phyloP scores from a whole-genome alignment of 116 monocot species.

The Zostera marina region DNA sequence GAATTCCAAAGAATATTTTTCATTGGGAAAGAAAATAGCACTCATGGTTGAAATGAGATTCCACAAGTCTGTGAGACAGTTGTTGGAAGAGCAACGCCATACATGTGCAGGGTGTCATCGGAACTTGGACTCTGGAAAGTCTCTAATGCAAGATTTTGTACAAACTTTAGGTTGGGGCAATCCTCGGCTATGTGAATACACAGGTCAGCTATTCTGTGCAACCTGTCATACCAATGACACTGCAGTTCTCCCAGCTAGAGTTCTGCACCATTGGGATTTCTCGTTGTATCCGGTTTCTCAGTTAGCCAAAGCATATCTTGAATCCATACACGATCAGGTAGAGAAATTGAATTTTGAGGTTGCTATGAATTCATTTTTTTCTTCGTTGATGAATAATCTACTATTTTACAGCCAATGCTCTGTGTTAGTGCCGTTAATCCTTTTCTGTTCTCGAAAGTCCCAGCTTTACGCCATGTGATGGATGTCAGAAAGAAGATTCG shows the following conservation, averaged over 20 bases:
- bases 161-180: conserved; percentile 58
- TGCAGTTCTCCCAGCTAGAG: conserved; percentile 72
- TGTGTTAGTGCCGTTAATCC: conserved; percentile 98
- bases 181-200: conserved; percentile 75
- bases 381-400: background rate
- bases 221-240: conserved; percentile 78
- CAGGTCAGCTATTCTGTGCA: conserved; percentile 77
- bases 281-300: conserved; percentile 84
- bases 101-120: conserved; percentile 76
- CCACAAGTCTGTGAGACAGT: conserved; percentile 49
- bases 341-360: background rate
- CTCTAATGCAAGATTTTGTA: conserved; percentile 45
- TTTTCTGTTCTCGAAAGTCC: conserved; percentile 83
- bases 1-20: conserved; percentile 7
- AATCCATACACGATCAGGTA: conserved; percentile 93
- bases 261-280: conserved; percentile 94
- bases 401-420: conserved; percentile 77
- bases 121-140: conserved; percentile 47
- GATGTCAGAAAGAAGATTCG: conserved; percentile 77
- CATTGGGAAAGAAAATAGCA: conserved; percentile 64
- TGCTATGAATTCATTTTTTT: background rate
- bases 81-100: conserved; percentile 72
- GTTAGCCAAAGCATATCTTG: conserved; percentile 87
- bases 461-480: conserved; percentile 82
- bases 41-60: conserved; percentile 57